Evolutionary conservation across 2,329 filamentous ascomycete genomes (phyloP).

Genomic region (Blumeriella jaapii): DNA sequence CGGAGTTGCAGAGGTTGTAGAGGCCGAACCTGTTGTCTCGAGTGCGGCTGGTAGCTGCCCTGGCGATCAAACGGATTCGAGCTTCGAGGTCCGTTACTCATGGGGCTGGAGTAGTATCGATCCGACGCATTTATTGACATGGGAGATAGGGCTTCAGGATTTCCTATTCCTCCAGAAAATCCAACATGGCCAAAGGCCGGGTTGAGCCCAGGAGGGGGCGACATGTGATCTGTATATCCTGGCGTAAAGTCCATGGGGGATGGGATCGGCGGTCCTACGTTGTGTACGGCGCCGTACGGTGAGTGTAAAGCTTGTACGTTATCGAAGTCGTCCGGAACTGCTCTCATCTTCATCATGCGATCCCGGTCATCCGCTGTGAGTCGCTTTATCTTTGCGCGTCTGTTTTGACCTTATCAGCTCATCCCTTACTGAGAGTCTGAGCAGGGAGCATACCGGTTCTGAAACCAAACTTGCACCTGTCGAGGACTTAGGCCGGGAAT

Average conservation of each 20-base stretch:
- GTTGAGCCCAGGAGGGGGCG: conserved; percentile 51
- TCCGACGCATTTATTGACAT: conserved; percentile 43
- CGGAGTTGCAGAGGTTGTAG: conserved; percentile 47
- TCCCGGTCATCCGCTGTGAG: conserved; percentile 59
- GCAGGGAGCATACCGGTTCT: conserved; percentile 63
- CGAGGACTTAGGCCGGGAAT: conserved; percentile 85
- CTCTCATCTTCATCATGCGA: conserved; percentile 60
- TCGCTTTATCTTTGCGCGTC: conserved; percentile 61
- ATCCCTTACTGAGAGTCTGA: conserved; percentile 6
- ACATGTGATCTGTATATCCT: conserved; percentile 43
- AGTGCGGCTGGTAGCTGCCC: conserved; percentile 34
- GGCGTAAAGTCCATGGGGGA: conserved; percentile 29
- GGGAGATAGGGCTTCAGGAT: conserved; percentile 45
- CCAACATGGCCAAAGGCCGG: conserved; percentile 56
- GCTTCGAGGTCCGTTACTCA: conserved; percentile 37
- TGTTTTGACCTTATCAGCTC: too few relatives aligned
- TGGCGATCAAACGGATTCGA: conserved; percentile 43
- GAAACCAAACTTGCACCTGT: conserved; percentile 97
- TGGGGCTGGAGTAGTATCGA: conserved; percentile 40
- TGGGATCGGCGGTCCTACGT: conserved; percentile 26
- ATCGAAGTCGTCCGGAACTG: conserved; percentile 59
- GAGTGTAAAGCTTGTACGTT: conserved; percentile 59
- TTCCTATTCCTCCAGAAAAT: conserved; percentile 44
- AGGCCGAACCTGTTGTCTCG: conserved; percentile 36
- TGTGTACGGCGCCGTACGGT: conserved; percentile 44